Base-by-base conservation (phyloP, 257 asterid species). In the Fraxinus pennsylvanica region DNA sequence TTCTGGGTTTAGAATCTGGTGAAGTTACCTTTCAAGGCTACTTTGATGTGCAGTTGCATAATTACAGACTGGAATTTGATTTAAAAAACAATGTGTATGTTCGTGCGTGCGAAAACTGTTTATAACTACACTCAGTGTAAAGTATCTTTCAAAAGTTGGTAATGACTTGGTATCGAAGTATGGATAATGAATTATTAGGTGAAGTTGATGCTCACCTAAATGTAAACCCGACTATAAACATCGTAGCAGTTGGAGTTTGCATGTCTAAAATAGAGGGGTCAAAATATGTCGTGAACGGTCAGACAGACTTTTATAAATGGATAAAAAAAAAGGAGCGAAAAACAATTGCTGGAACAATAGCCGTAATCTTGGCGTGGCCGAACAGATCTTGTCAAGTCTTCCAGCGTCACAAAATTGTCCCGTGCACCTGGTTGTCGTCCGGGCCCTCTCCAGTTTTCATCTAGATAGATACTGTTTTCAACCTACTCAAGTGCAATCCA, bases 21-120 rank as follows among this genome's bases (percentile, higher is more conserved):
- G 69, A 63, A 63, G 69, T 63, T 63, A 63, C 69, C 19, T 63
- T 63, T 63, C 36, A 61, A 25, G 68, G 14, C 32, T 22, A 57
- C 27, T 61, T 61, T 25, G 32, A 61, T 54, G 65, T 54, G 6
- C 9, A 54, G 6, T 19, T 54, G 25, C 30, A 21, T 22, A 21
- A 21, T 2, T 21, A 27, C 69, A 63, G 69, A 2, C 69, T 25
- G 36, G 36, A 27, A 22, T 63, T 22, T 63, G 19, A 63, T 63
- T 25, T 6, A 9, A 25, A 12, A 63, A 25, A 63, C 36, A 9
- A 2, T 21, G 12, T 8, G 30, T 21, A 19, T 1, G 1, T n/a
- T 33, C 4, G 32, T 1, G 15, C 4, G 59, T n/a, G 65, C n/a
- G 65, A 54, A 54, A 47, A 47, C 65, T 54, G 25, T 17, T 15